Base-by-base conservation (phyloP, 164 flowering plant genomes). In the Protea cynaroides region DNA sequence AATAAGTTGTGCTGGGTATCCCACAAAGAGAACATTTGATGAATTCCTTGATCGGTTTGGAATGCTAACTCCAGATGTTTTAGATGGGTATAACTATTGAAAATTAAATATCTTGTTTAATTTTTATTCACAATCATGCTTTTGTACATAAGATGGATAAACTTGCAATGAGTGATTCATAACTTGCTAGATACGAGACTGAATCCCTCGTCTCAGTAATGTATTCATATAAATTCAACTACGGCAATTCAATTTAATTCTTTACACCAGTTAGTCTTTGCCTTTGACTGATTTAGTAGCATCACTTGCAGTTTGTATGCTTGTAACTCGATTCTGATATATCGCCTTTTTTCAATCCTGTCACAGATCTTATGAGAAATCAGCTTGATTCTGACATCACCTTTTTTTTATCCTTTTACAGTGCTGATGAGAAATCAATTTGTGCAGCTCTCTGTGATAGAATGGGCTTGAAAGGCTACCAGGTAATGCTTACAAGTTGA, bases 391-490 rank as follows among this genome's bases (percentile, higher is more conserved):
- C 64, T 66, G 66, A 49, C 74, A 53, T 58, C 43, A 53, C 38
- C 44, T 15, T 53, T 69, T 72, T 64, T 69, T 72, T 64, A 52
- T 55, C 59, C 34, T 63, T 43, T 69, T 58, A 61, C 85, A 86
- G 91, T 43, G 75, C 76, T 36, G 90, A 89, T 59, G 96, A 87
- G 74, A 89, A 83, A 75, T 69, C 80, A 69, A 91, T 87, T 62
- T 87, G 85, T 71, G 68, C 67, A 53, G 66, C 85, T 58, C 80
- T 89, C 44, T 81, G 84, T 70, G 87, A 87, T 60, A 87, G 71
- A 68, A 83, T 86, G 91, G 85, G 88, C 9, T 75, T 90, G 66
- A 80, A 84, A 66, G 94, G 96, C 23, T 90, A 87, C 72, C 96
- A 90, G 90, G 96, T 90, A 72, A 72, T n/a, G 68, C 61, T 52